A percentile compares a stretch with the other conserved stretches of the same genome.
Evolutionary conservation across 164 flowering plant genomes (phyloP).

Genomic region (Stephania yunnanensis): DNA sequence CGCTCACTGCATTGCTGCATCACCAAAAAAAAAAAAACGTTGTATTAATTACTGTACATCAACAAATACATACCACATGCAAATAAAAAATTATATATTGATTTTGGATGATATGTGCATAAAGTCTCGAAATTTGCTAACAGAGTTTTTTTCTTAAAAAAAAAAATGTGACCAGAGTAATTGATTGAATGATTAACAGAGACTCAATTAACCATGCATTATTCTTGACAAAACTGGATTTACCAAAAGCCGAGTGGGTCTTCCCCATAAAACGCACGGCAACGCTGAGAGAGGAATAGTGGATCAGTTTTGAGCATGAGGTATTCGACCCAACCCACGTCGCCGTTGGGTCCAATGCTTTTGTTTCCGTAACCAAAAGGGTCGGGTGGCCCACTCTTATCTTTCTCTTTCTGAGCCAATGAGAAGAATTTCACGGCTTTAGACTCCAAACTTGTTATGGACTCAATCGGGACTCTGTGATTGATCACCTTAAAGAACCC

Average conservation of each 20-base stretch:
- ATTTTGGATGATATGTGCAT: too few species aligned
- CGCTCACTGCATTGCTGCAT: constrained; percentile 38
- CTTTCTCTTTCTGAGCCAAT: constrained; percentile 54
- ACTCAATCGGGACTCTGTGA: constrained; percentile 62
- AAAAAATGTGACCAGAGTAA: too few species aligned
- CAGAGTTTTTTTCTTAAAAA: too few species aligned
- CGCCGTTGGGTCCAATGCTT: constrained; percentile 79
- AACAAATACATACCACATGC: too few species aligned
- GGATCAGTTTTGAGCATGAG: constrained; percentile 52
- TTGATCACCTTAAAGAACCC: constrained; percentile 86
- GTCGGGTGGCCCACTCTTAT: constrained; percentile 51
- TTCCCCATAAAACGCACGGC: constrained; percentile 21
- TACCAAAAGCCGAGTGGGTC: constrained; percentile 54
- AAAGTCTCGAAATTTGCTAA: too few species aligned
- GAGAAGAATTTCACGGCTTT: constrained; percentile 59
- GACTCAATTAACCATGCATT: too few species aligned
- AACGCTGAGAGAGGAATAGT: constrained; percentile 21
- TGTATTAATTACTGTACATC: not conserved
- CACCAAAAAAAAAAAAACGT: not conserved
- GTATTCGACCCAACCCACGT: constrained; percentile 92
- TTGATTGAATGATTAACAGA: too few species aligned
- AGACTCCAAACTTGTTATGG: constrained; percentile 42
- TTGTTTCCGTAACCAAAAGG: constrained; percentile 85
- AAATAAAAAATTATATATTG: too few species aligned
- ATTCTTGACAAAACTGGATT: not conserved